Base-by-base conservation (phyloP, 306 rosid genomes). In the Lathyrus sativus region DNA sequence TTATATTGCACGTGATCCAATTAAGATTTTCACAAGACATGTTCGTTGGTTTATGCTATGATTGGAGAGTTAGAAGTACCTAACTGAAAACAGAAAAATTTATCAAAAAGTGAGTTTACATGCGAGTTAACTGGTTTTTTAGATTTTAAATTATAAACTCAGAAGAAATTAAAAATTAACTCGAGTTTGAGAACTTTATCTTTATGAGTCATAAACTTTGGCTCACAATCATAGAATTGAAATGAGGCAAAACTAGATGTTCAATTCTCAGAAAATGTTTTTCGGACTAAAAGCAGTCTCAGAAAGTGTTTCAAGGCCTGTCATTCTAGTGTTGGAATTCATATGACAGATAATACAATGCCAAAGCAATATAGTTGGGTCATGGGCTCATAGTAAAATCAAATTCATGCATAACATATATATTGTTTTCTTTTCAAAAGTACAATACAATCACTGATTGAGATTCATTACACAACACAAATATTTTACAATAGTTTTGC, bases 11-110 rank as follows among this genome's bases (percentile, higher is more conserved):
- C 9, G 7, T 35, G 39, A 6, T 35, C 2, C 39, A 35, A 35
- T 8, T 9, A 35, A 35, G 9, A 17, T 49, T 49, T 49, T 2
- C 6, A 6, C 28, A 9, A 51, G 58, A 10, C 58, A 51, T 51
- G 14, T 19, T 19, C 11, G 4, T 4, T 10, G 58, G 58, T 11
- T 51, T 51, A 51, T 51, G 33, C 7, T 51, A 19, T 51, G n/a
- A 51, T 19, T 51, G 7, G 7, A 22, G n/a, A 51, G 58, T 51
- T 51, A 51, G 58, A 51, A 51, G 31, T 51, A 51, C 5, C 59
- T 19, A 19, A 4, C 3, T 19, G 59, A 53, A 53, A 4, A 53
- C 0, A 19, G 7, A 19, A 51, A 19, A 8, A 33, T 33, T 33
- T 33, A 33, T 35, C 39, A 35, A 35, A 35, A 35, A 35, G 9